Conservation (phyloP, 225 moss, liverwort and hornwort species). For the Takakia lepidozioides region DNA sequence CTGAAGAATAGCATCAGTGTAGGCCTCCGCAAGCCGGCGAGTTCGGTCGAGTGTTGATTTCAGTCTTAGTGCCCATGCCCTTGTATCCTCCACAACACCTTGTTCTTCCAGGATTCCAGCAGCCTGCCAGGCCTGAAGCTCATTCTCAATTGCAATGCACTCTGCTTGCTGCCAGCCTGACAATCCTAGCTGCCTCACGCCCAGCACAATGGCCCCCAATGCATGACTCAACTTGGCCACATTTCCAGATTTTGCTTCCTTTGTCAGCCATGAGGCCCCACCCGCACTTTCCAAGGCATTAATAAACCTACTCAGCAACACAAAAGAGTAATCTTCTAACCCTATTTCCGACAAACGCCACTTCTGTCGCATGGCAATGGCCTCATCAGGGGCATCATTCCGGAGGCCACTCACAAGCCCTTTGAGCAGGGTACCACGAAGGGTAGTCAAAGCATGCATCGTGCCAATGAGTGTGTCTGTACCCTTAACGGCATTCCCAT, state of each 20-base stretch:
- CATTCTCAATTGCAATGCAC: conserved; percentile 83
- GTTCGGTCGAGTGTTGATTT: conserved; percentile 84
- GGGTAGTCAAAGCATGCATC: conserved; percentile 57
- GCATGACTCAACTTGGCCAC: conserved; percentile 63
- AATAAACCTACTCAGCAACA: conserved; percentile 88
- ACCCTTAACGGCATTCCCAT: conserved; percentile 21
- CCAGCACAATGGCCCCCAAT: conserved; percentile 66
- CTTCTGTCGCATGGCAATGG: conserved; percentile 96
- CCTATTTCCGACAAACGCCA: conserved; percentile 95
- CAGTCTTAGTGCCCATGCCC: conserved; percentile 63
- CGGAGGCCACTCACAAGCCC: conserved; percentile 78
- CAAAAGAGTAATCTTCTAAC: conserved; percentile 90
- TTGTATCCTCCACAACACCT: too few species aligned
- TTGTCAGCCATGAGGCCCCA: conserved; percentile 58
- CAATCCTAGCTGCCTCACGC: conserved; percentile 73
- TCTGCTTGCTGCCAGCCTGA: conserved; percentile 81
- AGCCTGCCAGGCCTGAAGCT: conserved; percentile 73
- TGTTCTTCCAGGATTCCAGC: conserved; percentile 33
- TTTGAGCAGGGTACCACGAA: conserved; percentile 57
- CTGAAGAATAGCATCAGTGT: conserved; percentile 81
- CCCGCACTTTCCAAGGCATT: conserved; percentile 68
- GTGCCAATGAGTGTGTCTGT: conserved; percentile 53
- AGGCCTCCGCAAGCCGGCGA: conserved; percentile 77
- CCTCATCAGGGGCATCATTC: conserved; percentile 77
- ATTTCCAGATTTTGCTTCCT: conserved; percentile 50